These are phyloP conservation scores for Oxalis stricta DNA, from an alignment of 441 rosid genomes.

Conservation along the genomic window DNA sequence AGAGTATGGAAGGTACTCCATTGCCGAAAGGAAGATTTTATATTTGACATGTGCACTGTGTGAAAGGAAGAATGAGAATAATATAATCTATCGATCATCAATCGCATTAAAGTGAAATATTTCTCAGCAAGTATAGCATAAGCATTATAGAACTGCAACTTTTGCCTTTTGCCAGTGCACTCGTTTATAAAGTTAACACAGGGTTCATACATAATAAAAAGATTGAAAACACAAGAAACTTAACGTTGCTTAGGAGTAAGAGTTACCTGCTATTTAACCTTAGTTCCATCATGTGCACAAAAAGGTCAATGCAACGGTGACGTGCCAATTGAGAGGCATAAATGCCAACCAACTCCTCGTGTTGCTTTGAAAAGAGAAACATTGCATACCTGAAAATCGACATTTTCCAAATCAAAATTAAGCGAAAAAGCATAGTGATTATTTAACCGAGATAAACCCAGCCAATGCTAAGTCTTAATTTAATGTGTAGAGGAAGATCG, in stretches of 20 bases:
- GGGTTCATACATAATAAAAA: neutral
- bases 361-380: conserved; percentile 93
- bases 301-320: conserved; percentile 91
- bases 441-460: too few relatives aligned
- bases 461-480: too few relatives aligned
- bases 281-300: conserved; percentile 98
- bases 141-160: too few relatives aligned
- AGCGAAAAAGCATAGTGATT: neutral
- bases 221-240: neutral
- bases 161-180: too few relatives aligned
- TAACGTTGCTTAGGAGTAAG: neutral
- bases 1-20: conserved; percentile 85
- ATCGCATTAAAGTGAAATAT: too few relatives aligned
- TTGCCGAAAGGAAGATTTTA: conserved; percentile 86
- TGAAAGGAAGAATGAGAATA: conserved; percentile 8
- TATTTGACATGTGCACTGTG: conserved; percentile 71
- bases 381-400: conserved; percentile 76
- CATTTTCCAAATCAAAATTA: conserved; percentile 11
- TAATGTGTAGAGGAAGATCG: too few relatives aligned
- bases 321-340: conserved; percentile 94
- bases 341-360: conserved; percentile 87
- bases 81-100: neutral
- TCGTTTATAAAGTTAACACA: neutral
- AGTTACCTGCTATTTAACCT: conserved; percentile 76
- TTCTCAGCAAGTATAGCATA: too few relatives aligned